These are phyloP conservation scores for Cryphonectria parasitica DNA, from an alignment of 2,329 filamentous ascomycete species.

Conservation along the genomic window DNA sequence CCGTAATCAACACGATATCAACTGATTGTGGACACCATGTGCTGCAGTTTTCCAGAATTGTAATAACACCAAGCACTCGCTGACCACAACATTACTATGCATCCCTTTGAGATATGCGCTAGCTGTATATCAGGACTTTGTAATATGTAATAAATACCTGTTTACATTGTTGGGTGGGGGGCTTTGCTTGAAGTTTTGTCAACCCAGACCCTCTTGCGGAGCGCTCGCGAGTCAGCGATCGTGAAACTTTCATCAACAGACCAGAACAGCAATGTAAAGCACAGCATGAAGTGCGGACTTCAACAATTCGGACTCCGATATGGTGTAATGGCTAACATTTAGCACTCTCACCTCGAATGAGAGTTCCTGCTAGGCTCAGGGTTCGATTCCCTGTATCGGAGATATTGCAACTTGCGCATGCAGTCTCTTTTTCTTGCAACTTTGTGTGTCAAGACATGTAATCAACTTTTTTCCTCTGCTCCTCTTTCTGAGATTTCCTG, in stretches of 20 bases:
- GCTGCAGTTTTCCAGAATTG: neutral
- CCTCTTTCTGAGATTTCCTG: neutral
- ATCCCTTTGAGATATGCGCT: neutral
- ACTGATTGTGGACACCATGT: neutral
- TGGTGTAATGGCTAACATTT: neutral
- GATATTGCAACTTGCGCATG: neutral
- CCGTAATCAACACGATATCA: neutral
- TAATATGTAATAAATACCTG: neutral
- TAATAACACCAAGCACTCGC: too few relatives aligned
- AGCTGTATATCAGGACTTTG: too few relatives aligned
- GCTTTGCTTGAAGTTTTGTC: neutral
- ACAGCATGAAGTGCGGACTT: neutral
- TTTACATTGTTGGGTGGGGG: neutral
- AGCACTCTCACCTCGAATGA: neutral
- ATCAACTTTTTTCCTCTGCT: neutral
- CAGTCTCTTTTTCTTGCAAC: neutral
- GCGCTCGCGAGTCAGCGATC: neutral
- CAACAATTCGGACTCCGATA: neutral
- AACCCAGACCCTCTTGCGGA: neutral
- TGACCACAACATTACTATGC: neutral
- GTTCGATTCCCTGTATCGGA: conserved; percentile 1
- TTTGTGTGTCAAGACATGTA: too few relatives aligned
- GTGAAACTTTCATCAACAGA: neutral
- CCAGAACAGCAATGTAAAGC: neutral
- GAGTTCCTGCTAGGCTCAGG: neutral